These are phyloP conservation scores for Darksidea phi DNA, from an alignment of 495 filamentous ascomycete genomes.

Conservation along the genomic window DNA sequence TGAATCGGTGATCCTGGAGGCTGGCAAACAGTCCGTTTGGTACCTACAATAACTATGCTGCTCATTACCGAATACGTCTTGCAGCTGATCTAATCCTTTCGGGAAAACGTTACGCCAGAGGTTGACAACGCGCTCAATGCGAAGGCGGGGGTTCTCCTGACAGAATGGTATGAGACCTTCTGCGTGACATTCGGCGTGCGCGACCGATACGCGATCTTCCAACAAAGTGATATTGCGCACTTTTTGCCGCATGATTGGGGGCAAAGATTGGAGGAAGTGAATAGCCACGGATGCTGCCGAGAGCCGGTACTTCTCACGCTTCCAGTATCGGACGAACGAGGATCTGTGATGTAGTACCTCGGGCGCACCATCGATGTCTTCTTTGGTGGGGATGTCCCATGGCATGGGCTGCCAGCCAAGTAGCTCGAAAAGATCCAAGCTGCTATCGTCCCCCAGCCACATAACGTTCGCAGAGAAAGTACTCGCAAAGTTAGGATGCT, in stretches of 20 bases:
- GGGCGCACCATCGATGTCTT: not conserved
- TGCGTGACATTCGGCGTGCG: not conserved
- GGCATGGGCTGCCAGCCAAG: too few relatives aligned
- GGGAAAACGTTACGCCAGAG: not conserved
- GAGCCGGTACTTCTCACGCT: not conserved
- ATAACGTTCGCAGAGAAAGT: too few relatives aligned
- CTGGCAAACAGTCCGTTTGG: too few relatives aligned
- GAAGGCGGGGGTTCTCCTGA: not conserved
- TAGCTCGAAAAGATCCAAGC: too few relatives aligned
- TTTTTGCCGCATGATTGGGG: not conserved
- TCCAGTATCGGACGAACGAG: not conserved
- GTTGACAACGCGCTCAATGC: not conserved
- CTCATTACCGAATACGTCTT: not conserved
- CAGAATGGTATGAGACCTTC: not conserved
- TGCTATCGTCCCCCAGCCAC: too few relatives aligned
- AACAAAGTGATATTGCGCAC: not conserved
- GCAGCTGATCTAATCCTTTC: too few relatives aligned
- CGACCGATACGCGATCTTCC: not conserved
- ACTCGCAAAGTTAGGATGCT: too few relatives aligned
- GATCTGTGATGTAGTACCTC: not conserved
- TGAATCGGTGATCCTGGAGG: not conserved
- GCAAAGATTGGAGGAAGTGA: not conserved
- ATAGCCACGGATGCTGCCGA: not conserved
- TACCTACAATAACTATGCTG: too few relatives aligned
- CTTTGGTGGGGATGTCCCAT: not conserved